These are phyloP conservation scores for Catharanthus roseus DNA, from an alignment of 257 asterid genomes.

Conservation along the genomic window DNA sequence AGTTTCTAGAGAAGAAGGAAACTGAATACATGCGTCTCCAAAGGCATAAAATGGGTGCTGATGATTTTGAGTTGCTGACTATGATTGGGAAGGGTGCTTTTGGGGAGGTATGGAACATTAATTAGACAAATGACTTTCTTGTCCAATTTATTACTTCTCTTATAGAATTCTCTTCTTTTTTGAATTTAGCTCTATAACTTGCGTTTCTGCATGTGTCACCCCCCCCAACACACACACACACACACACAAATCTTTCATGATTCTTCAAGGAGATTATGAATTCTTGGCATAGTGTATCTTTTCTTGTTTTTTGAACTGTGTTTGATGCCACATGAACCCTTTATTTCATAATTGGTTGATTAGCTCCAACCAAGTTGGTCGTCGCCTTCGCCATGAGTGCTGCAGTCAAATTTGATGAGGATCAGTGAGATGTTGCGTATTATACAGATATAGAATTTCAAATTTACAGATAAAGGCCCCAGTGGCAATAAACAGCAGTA, in stretches of 20 bases:
- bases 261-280: neutral
- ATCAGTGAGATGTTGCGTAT: neutral
- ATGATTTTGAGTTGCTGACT: slow-evolving; percentile 87
- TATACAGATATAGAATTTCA: neutral
- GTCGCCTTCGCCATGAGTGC: neutral
- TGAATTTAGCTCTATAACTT: neutral
- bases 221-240: too few species aligned
- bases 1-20: slow-evolving; percentile 90
- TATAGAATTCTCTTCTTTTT: neutral
- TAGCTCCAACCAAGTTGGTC: neutral
- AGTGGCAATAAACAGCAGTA: neutral
- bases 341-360: neutral
- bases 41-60: slow-evolving; percentile 95
- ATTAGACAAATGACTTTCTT: neutral
- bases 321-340: neutral
- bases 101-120: slow-evolving; percentile 69
- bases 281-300: neutral
- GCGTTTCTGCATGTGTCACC: neutral
- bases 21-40: slow-evolving; percentile 98
- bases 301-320: neutral
- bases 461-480: neutral
- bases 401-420: neutral
- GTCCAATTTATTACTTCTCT: neutral
- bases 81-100: slow-evolving; percentile 99
- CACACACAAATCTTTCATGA: too few species aligned